phyloP scores from a whole-genome alignment of 345 rosid species.

The Cardamine chenopodiifolia region DNA sequence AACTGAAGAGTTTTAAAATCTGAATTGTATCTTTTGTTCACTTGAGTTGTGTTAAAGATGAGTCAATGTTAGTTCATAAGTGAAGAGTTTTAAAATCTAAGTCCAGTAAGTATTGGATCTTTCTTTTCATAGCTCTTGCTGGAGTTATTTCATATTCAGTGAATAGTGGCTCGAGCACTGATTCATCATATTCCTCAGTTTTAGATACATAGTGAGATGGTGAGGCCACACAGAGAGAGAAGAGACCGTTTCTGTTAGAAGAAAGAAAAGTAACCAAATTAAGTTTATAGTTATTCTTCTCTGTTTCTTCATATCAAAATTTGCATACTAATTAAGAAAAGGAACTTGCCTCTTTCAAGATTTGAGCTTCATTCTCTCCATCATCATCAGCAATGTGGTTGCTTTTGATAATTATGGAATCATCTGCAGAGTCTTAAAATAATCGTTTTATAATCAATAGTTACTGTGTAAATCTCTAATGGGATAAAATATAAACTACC shows the following conservation, averaged over 20 bases:
- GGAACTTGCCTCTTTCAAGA: constrained; percentile 47
- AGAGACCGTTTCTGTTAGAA: constrained; percentile 52
- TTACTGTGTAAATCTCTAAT: not conserved
- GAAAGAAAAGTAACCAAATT: constrained; percentile 2
- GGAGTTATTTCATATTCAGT: constrained; percentile 64
- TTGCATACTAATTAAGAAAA: not conserved
- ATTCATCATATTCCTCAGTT: constrained; percentile 41
- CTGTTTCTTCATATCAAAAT: not conserved
- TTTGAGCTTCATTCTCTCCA: constrained; percentile 35
- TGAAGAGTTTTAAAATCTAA: constrained; percentile 7
- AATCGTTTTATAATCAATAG: not conserved
- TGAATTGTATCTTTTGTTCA: constrained; percentile 48
- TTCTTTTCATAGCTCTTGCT: constrained; percentile 54
- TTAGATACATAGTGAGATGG: constrained; percentile 46
- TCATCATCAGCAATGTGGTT: constrained; percentile 44
- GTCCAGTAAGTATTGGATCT: constrained; percentile 59
- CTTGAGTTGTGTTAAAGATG: constrained; percentile 46
- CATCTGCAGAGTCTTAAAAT: constrained; percentile 43
- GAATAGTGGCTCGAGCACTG: constrained; percentile 63
- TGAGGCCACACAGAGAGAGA: constrained; percentile 49
- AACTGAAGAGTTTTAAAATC: too few species aligned
- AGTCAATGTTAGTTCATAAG: constrained; percentile 36
- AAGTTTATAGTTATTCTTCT: not conserved
- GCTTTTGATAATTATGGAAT: constrained; percentile 40
- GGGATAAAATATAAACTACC: constrained; percentile 21